Evolutionary conservation across 2,329 filamentous ascomycete species (phyloP).

Genomic region (Grosmannia serpens): DNA sequence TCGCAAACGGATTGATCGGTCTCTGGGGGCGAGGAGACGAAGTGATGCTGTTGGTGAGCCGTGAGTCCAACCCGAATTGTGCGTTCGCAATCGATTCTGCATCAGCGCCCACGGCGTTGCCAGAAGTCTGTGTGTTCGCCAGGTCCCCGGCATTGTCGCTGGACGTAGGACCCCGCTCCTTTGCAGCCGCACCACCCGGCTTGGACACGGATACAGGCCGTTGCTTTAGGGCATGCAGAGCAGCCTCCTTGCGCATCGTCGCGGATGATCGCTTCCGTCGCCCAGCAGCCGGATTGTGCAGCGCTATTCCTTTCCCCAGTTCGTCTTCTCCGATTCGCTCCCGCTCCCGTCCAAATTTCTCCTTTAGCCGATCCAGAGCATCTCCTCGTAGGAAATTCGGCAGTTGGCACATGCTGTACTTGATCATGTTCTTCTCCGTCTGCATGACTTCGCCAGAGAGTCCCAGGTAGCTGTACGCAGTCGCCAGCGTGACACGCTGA

Average conservation of each 20-base stretch:
- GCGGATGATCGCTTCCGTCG: constrained; percentile 62
- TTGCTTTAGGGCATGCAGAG: constrained; percentile 51
- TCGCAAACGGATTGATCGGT: constrained; percentile 45
- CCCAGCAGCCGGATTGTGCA: constrained; percentile 66
- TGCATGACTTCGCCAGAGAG: constrained; percentile 83
- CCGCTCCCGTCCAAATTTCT: constrained; percentile 79
- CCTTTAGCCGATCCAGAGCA: constrained; percentile 73
- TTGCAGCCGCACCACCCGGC: constrained; percentile 27
- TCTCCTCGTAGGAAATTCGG: constrained; percentile 82
- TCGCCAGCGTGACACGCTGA: constrained; percentile 87
- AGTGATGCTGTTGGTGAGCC: constrained; percentile 14
- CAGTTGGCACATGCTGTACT: constrained; percentile 81
- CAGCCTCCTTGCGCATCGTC: constrained; percentile 67
- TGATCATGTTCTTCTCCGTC: constrained; percentile 88
- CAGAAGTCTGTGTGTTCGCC: not conserved
- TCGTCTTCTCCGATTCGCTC: constrained; percentile 75
- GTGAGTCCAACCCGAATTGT: constrained; percentile 14
- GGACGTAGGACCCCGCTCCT: constrained; percentile 29
- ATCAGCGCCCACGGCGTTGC: not conserved
- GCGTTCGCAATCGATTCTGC: not conserved
- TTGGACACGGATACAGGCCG: constrained; percentile 31
- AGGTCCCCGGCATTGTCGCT: constrained; percentile 66
- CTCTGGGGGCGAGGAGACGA: constrained; percentile 36
- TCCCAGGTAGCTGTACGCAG: constrained; percentile 88
- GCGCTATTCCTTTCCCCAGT: constrained; percentile 79